These are phyloP conservation scores for Gossypium longicalyx DNA, from an alignment of 345 rosid genomes.

Conservation along the genomic window DNA sequence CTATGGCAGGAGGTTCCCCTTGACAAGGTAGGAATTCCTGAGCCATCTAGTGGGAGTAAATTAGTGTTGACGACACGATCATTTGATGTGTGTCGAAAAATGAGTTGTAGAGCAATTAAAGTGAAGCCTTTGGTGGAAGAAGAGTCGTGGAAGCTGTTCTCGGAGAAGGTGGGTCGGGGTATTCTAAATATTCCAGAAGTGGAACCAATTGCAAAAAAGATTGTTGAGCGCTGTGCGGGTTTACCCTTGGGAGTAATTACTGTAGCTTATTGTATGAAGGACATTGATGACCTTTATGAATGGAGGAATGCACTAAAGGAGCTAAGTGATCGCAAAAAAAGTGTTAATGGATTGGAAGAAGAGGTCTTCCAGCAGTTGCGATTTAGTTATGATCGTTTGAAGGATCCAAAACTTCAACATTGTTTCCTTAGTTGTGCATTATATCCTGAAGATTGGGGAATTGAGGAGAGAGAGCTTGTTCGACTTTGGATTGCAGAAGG, in stretches of 20 bases:
- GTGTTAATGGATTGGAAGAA: not conserved
- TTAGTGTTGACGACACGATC: not conserved
- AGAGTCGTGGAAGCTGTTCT: slow-evolving; percentile 1
- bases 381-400: slow-evolving; percentile 13
- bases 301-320: slow-evolving; percentile 8
- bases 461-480: not conserved
- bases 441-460: slow-evolving; percentile 1
- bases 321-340: not conserved
- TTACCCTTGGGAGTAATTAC: slow-evolving; percentile 9
- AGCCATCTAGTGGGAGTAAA: not conserved
- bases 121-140: not conserved
- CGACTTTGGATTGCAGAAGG: not conserved
- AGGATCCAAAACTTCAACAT: not conserved
- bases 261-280: not conserved
- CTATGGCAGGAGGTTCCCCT: not conserved
- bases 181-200: not conserved
- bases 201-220: not conserved
- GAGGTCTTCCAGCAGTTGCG: not conserved
- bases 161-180: not conserved
- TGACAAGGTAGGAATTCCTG: not conserved
- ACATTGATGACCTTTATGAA: not conserved
- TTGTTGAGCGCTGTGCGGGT: slow-evolving; percentile 11
- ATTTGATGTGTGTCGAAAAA: not conserved
- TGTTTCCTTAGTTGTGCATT: slow-evolving; percentile 23
- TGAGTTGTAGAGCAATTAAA: slow-evolving; percentile 2